Conservation (phyloP, 257 asterid genomes). For the Craterostigma plantagineum region DNA sequence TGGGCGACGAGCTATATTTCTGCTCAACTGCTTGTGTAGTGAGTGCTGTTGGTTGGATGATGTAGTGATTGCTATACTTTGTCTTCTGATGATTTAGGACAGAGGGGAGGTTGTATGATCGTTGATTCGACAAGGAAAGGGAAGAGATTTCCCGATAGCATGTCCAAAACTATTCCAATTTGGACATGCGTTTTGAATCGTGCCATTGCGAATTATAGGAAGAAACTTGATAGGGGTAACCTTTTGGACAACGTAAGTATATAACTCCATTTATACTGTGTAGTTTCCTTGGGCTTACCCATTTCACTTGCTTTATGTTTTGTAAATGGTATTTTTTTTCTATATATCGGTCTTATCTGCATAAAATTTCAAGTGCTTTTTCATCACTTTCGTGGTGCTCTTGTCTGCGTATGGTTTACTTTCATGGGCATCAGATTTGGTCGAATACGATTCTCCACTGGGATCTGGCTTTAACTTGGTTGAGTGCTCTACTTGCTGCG, state of each 20-base stretch:
- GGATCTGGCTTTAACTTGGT: too few species aligned
- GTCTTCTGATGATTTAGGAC: conserved; percentile 22
- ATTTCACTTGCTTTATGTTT: too few species aligned
- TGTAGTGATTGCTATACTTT: too few species aligned
- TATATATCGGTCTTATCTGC: too few species aligned
- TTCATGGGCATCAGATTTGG: neutral
- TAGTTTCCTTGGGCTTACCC: too few species aligned
- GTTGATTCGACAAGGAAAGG: conserved; percentile 89
- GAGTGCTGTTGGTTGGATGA: too few species aligned
- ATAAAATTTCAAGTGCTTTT: too few species aligned
- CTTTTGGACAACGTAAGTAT: conserved; percentile 26
- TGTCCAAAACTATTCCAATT: conserved; percentile 96
- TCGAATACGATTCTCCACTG: too few species aligned
- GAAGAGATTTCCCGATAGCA: conserved; percentile 92
- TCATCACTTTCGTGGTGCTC: too few species aligned
- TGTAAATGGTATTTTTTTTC: too few species aligned
- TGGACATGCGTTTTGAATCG: conserved; percentile 92
- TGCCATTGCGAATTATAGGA: conserved; percentile 37
- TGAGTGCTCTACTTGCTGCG: too few species aligned
- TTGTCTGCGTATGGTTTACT: neutral
- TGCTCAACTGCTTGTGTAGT: neutral
- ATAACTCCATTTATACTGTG: neutral
- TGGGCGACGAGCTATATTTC: too few species aligned
- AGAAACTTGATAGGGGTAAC: conserved; percentile 3
- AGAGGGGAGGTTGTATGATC: conserved; percentile 92